Base-by-base conservation (phyloP, 2,329 filamentous ascomycete genomes). In the Endoconidiophora laricicola region DNA sequence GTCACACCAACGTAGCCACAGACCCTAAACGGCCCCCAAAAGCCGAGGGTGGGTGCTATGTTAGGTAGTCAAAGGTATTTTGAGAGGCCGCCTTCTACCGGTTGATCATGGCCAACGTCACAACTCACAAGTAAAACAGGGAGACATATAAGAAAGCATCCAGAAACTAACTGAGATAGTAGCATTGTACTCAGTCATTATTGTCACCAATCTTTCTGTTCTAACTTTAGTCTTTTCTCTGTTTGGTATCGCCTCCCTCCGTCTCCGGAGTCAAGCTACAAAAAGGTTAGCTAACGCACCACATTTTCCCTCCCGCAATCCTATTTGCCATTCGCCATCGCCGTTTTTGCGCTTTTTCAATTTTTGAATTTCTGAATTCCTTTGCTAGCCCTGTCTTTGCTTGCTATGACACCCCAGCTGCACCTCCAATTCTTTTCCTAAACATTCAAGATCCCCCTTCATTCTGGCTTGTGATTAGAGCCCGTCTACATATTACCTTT, bases 281-380 rank as follows among this genome's bases (percentile, higher is more conserved):
- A 37, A 20, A 47, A 39, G 16, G 26, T 33, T 43, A 37, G 39
- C 39, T 44, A 48, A 43, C 40, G 38, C 26, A 33, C 16, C n/a
- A 14, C 37, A 12, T 37, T 50, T 24, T 44, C 26, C 16, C 24
- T 49, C 48, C 47, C 41, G 39, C 46, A 42, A 44, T 53, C 51
- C 46, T 49, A 48, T 52, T 52, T 26, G 49, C 20, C 44, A 48
- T 44, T 53, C 44, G 36, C n/a, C 39, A 43, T 49, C 22, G 22
- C 37, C 18, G 20, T 36, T 48, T 38, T 37, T 20, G 44, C 20
- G 24, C 16, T 22, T 37, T 18, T 33, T 18, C 18, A 46, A 46
- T 16, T 48, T 41, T 29, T 40, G 5, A 7, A 10, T 33, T 33
- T 33, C 29, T 29, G 6, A 29, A 6, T 29, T 29, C 6, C 38